Conservation (phyloP, 805 yeast genomes). For the Candida michaelii region DNA sequence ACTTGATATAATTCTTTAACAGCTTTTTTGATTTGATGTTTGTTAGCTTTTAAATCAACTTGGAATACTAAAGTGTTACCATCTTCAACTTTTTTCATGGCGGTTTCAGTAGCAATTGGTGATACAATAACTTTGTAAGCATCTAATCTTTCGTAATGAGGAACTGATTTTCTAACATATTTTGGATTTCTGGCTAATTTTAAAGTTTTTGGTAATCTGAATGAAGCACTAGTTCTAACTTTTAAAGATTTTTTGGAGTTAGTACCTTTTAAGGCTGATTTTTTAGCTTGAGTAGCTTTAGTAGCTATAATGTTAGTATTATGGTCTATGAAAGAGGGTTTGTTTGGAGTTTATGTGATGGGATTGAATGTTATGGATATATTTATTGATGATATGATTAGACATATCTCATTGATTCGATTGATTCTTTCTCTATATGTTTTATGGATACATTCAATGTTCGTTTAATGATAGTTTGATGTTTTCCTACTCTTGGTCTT, state of each 20-base stretch:
- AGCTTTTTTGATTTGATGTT: conserved; percentile 96
- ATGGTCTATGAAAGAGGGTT: too few relatives aligned
- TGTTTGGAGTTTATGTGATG: too few relatives aligned
- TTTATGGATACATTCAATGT: too few relatives aligned
- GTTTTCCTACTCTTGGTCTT: too few relatives aligned
- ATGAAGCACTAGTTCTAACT: conserved; percentile 92
- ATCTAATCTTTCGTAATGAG: conserved; percentile 96
- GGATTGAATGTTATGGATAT: too few relatives aligned
- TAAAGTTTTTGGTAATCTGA: conserved; percentile 97
- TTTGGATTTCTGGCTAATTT: conserved; percentile 91
- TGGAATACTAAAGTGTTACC: conserved; percentile 99
- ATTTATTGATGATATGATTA: too few relatives aligned
- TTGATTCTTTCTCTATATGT: too few relatives aligned
- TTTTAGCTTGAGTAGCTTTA: conserved; percentile 97
- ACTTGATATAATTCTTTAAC: conserved; percentile 98
- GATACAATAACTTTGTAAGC: conserved; percentile 90
- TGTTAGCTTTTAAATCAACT: conserved; percentile 96
- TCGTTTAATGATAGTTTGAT: too few relatives aligned
- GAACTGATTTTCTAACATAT: conserved; percentile 93
- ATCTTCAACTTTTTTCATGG: conserved; percentile 99
- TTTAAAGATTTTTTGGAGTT: conserved; percentile 86
- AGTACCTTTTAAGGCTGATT: conserved; percentile 97
- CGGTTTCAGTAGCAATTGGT: conserved; percentile 97
- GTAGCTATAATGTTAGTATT: conserved; percentile 26
- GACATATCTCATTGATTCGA: too few relatives aligned